Percentiles rank a stretch among this genome's conserved stretches.
These are phyloP conservation scores for Saraca asoca DNA, from an alignment of 331 rosid genomes.

Conservation along the genomic window DNA sequence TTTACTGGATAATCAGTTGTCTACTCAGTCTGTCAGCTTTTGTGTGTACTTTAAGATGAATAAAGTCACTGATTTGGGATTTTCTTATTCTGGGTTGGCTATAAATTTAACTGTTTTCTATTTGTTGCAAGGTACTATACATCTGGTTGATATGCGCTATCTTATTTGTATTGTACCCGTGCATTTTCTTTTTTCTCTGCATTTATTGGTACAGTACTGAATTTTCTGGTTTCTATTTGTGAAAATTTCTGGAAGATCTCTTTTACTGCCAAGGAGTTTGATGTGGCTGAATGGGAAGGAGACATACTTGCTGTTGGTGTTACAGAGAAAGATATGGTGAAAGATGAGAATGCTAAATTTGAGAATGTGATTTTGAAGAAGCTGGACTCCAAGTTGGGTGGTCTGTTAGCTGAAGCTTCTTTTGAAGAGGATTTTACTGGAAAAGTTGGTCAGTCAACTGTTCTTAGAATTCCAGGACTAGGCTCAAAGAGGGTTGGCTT, in stretches of 20 bases:
- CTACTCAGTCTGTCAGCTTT: too few relatives aligned
- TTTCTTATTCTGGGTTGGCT: constrained; percentile 24
- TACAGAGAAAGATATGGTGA: constrained; percentile 76
- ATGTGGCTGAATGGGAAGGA: constrained; percentile 87
- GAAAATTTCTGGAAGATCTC: constrained; percentile 59
- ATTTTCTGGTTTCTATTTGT: constrained; percentile 42
- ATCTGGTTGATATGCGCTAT: constrained; percentile 4
- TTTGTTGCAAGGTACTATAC: background rate
- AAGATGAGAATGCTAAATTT: constrained; percentile 64
- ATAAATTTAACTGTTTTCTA: background rate
- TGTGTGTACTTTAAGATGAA: background rate
- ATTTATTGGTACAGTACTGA: constrained; percentile 32
- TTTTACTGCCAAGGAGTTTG: constrained; percentile 70
- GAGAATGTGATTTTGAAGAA: constrained; percentile 70
- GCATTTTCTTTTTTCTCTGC: background rate
- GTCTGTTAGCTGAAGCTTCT: constrained; percentile 79
- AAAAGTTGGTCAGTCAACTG: constrained; percentile 78
- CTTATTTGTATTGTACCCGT: constrained; percentile 16
- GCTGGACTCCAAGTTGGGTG: constrained; percentile 76
- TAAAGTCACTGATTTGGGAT: background rate
- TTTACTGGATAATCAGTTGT: too few relatives aligned
- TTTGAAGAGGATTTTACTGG: constrained; percentile 94
- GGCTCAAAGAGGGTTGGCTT: constrained; percentile 82
- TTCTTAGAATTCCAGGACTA: constrained; percentile 75
- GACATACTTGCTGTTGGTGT: constrained; percentile 94